Evolutionary conservation across 129 eudicot genomes (phyloP), one percentile per base, ranked within the genome.

Genomic region (Cynara cardunculus): DNA sequence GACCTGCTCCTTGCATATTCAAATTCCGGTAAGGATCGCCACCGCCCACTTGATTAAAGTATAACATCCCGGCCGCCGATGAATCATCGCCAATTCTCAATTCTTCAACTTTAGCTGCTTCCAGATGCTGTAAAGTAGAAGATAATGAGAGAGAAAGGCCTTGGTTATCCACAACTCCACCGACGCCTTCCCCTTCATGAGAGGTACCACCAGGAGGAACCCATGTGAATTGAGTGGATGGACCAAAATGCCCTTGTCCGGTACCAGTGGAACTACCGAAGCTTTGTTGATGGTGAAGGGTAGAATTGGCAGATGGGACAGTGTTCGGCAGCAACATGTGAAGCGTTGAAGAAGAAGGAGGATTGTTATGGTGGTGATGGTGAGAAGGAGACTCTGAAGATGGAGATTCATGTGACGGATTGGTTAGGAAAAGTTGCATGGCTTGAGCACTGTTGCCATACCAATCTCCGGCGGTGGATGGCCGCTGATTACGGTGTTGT

Each of bases 351-450:
- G 90, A 75, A 35, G 69, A n/a, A 2, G 73, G 3, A 1, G 68
- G 70, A 28, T 70, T n/a, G 1, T 24, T 24, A 16, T 26, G 80
- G 32, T 82, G 79, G 12, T 75, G 78, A 44, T 75, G 71, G 37
- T 78, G 82, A 27, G 82, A 78, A n/a, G 91, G 73, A 4, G 86
- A 3, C 0, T 85, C 34, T 13, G 86, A 77, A 53, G 95, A 72
- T 2, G 91, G 89, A 2, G 98, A 87, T 59, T 85, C 66, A 44
- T 84, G 86, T 37, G 88, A 84, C 2, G 98, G 95, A 75, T 89
- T 95, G 81, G 89, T 85, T 5, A 90, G 71, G 70, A 95, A 95
- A 86, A 95, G 94, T 80, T 96, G 98, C 99, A 96, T 96, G 99
- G 97, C 97, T 79, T 84, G 82, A 39, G 93, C 92, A 39, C 84